Conservation (phyloP, 192 early-diverging fungal genomes). For the Chytriomyces sp. region DNA sequence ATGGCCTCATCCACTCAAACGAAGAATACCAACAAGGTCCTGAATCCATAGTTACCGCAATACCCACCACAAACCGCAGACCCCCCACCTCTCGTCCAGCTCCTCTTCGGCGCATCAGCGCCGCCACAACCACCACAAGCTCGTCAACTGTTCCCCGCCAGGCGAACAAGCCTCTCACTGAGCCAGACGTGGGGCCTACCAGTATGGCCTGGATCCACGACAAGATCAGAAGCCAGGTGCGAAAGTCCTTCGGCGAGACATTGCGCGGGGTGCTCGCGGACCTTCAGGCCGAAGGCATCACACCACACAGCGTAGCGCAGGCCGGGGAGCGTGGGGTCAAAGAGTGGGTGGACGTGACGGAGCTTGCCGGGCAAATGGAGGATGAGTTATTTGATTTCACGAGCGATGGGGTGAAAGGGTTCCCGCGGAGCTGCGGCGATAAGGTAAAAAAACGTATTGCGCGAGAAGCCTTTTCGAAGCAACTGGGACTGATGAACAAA, state of each 20-base stretch:
- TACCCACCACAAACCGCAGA: not conserved
- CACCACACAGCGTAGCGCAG: not conserved
- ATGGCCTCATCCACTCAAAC: too few species aligned
- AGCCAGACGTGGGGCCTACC: constrained; percentile 25
- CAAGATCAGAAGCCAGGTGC: constrained; percentile 29
- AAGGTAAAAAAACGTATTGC: constrained; percentile 11
- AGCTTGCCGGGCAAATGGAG: constrained; percentile 40
- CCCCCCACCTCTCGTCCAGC: too few species aligned
- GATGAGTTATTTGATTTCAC: constrained; percentile 42
- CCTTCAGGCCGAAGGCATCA: not conserved
- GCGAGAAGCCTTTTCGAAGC: not conserved
- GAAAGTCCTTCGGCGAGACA: constrained; percentile 33
- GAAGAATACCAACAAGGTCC: too few species aligned
- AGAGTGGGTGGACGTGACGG: constrained; percentile 26
- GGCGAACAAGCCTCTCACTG: not conserved
- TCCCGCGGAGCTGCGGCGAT: constrained; percentile 22
- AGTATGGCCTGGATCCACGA: constrained; percentile 33
- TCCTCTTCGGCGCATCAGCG: too few species aligned
- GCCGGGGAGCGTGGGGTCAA: not conserved
- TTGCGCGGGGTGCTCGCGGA: constrained; percentile 33
- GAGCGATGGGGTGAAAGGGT: constrained; percentile 25
- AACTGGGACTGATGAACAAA: not conserved
- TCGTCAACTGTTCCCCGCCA: not conserved
- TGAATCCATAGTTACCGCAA: constrained; percentile 21
- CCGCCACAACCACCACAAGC: too few species aligned